phyloP scores from a whole-genome alignment of 2,329 filamentous ascomycete species.

The Aspergillus brunneoviolaceus region DNA sequence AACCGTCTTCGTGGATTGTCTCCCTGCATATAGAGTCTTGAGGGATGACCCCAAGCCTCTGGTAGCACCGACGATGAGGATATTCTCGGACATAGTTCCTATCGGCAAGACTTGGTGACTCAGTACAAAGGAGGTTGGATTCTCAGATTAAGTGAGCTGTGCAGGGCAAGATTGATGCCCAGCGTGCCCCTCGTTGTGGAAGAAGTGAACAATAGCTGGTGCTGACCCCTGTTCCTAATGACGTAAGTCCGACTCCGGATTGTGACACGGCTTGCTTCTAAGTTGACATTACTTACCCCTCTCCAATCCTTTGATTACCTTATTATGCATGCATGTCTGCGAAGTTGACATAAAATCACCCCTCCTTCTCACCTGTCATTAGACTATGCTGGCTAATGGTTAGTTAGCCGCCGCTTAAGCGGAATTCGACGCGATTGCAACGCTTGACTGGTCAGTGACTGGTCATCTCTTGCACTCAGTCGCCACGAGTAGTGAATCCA shows the following conservation, averaged over 20 bases:
- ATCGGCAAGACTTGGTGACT: not conserved
- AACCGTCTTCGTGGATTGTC: constrained; percentile 48
- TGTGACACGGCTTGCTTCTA: not conserved
- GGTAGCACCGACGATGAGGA: constrained; percentile 67
- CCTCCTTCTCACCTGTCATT: too few relatives aligned
- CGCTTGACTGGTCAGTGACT: not conserved
- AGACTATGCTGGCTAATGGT: not conserved
- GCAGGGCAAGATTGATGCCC: not conserved
- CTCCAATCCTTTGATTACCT: not conserved
- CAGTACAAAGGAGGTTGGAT: not conserved
- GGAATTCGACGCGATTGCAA: not conserved
- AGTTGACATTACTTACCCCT: not conserved
- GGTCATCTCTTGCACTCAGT: not conserved
- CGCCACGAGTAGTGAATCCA: not conserved
- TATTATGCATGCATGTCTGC: not conserved
- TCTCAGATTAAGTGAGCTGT: not conserved
- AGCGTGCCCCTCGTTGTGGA: not conserved
- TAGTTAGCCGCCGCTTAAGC: not conserved
- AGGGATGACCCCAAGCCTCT: constrained; percentile 66
- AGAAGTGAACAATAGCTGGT: not conserved
- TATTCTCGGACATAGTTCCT: constrained; percentile 32
- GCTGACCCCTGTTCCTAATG: constrained; percentile 1
- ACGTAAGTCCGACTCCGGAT: constrained; percentile 3
- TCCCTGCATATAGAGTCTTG: constrained; percentile 56
- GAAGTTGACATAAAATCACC: too few relatives aligned